Conservation (phyloP, 306 rosid species). For the Prunus padus region DNA sequence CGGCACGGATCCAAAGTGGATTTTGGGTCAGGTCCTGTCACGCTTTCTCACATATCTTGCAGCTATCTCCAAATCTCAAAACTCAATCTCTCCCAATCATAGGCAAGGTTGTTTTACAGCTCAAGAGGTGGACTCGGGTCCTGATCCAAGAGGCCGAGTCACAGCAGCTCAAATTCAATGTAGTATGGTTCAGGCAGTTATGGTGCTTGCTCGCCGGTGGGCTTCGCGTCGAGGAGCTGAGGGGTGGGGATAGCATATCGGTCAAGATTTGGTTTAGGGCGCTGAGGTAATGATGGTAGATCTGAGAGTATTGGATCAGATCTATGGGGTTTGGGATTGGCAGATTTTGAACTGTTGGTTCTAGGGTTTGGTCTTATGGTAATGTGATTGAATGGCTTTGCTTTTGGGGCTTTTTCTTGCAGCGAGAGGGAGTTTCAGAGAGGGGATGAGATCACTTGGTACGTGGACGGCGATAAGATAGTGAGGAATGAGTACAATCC, state of each 20-base stretch:
- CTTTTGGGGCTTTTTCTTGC: conserved; percentile 41
- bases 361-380: conserved; percentile 22
- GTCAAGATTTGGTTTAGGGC: conserved; percentile 99
- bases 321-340: conserved; percentile 37
- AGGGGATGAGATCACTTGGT: conserved; percentile 97
- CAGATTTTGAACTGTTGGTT: conserved; percentile 28
- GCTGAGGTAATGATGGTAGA: conserved; percentile 81
- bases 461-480: conserved; percentile 87
- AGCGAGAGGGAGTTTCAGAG: conserved; percentile 94
- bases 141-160: conserved; percentile 82
- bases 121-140: conserved; percentile 55
- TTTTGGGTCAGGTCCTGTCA: too few species aligned
- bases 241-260: conserved; percentile 86
- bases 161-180: conserved; percentile 63
- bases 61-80: too few species aligned
- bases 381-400: conserved; percentile 34
- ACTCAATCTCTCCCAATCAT: too few species aligned
- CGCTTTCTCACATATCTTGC: too few species aligned
- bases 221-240: conserved; percentile 65
- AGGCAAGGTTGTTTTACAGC: conserved; percentile 70
- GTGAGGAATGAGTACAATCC: conserved; percentile 93
- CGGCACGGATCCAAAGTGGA: too few species aligned
- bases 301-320: conserved; percentile 60
- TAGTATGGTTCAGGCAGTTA: conserved; percentile 40
- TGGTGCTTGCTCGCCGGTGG: conserved; percentile 59